Base-by-base conservation (phyloP, 2,329 filamentous ascomycete species). In the Trichoderma guizhouense region DNA sequence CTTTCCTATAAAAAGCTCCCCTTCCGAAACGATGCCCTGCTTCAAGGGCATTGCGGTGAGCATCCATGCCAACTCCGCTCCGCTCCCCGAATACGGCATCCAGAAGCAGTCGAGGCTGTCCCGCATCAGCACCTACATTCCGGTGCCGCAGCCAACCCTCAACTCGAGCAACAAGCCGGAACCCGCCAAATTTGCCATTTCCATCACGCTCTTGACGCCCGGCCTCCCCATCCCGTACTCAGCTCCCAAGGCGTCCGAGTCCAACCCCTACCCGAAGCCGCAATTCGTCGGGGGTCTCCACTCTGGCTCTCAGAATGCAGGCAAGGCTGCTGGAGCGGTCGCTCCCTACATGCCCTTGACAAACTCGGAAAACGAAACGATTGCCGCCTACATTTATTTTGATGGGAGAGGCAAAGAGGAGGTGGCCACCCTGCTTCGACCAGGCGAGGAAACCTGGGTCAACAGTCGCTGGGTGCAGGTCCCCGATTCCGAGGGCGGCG, bases 21-120 rank as follows among this genome's bases (percentile, higher is more conserved):
- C 75, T 79, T 79, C 88, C 80, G 80, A 32, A 51, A 71, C 60
- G 47, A 90, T 90, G 96, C 96, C 96, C 86, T 98, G 95, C 90
- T 99, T 98, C 86, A 97, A 98, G 87, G 96, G 96, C 84, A 94
- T 99, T 84, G 95, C 96, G 78, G 95, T 98, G 81, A 97, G 93
- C 88, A 97, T 98, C 82, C 96, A 99, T 85, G 89, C 90, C 72
- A 91, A 91, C 80, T 88, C 87, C 74, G 86, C 94, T 76, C 95
- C 96, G 76, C 90, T 99, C 76, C 87, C 94, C 74, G 96, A 99
- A 84, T 92, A 97, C 84, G 95, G 95, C 78, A 92, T 98, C 77
- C 95, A 98, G 85, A 96, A 94, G 81, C 94, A 98, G 83, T 94
- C 93, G 72, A 92, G 94, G 78, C 88, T 94, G 74, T 95, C 93